Evolutionary conservation across 495 filamentous ascomycete genomes (phyloP), one percentile per base, ranked within the genome.

Genomic region (Pseudevernia furfuracea): DNA sequence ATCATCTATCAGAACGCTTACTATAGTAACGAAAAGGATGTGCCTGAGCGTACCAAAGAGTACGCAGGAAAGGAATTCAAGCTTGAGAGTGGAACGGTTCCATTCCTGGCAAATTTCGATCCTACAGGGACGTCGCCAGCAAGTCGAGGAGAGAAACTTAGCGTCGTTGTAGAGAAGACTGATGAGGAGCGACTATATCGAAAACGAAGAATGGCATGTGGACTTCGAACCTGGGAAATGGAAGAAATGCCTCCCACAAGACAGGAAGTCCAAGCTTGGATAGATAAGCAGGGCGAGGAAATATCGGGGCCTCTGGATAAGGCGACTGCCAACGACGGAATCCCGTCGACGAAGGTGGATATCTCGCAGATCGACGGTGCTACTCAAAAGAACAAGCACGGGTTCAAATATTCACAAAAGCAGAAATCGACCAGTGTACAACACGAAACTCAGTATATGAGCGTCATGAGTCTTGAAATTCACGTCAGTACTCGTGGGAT

Each of bases 401-500:
- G 89, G 4, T 91, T 92, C 77, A 94, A 91, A 71, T 94, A 89
- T 72, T 92, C 91, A 1, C 92, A 94, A 71, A 89, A 87, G 68
- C 75, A 79, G 60, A 84, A 85, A 70, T 85, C 86, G 7, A 89
- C 87, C 1, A 91, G 85, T 70, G 87, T 94, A 44, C 83, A 89
- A 68, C 89, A 93, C 66, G 91, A 96, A 72, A 84, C 86, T 9
- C 92, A 96, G 67, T 92, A 96, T 72, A 97, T 97, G 92, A 96
- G 90, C 74, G 90, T 85, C 41, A 92, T 98, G 92, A 92, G 92
- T 68, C 73, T 98, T 9, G 94, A 98, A 71, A 73, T 97, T n/a
- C 94, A 98, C 73, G 88, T 95, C 62, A 97, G 96, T 72, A 96
- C 89, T 9, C 81, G 91, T 52, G 91, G 85, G 21, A 82, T 81